These are phyloP conservation scores for Nigrograna mackinnonii DNA, from an alignment of 2,329 filamentous ascomycete genomes.

Conservation along the genomic window DNA sequence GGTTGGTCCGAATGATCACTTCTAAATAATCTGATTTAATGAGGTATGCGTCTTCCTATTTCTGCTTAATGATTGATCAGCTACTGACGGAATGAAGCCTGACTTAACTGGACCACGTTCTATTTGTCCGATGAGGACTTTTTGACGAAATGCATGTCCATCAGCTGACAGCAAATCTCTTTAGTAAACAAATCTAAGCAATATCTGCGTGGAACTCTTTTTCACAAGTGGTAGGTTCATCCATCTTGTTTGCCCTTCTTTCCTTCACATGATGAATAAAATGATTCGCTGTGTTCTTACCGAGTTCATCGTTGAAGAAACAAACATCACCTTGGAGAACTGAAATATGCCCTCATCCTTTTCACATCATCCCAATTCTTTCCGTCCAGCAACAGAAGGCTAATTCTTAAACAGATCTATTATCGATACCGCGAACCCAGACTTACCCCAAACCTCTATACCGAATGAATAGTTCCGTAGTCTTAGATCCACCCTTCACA, in stretches of 20 bases:
- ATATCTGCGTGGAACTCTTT: too few species aligned
- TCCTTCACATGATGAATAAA: constrained; percentile 59
- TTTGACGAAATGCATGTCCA: constrained; percentile 11
- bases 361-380: background rate
- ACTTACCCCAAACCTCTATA: too few species aligned
- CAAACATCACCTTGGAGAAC: constrained; percentile 68
- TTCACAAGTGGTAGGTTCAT: constrained; percentile 23
- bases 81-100: constrained; percentile 35
- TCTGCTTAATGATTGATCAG: background rate
- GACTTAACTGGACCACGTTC: constrained; percentile 39
- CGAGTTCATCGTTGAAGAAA: constrained; percentile 63
- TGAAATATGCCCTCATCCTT: constrained; percentile 44
- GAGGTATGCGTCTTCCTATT: constrained; percentile 49
- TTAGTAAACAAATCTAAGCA: background rate
- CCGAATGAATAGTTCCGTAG: too few species aligned
- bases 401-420: too few species aligned
- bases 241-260: constrained; percentile 6
- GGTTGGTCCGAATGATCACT: constrained; percentile 59
- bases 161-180: constrained; percentile 23
- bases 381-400: too few species aligned
- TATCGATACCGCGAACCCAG: too few species aligned
- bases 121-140: constrained; percentile 13
- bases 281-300: constrained; percentile 68
- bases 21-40: constrained; percentile 74
- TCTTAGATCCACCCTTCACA: too few species aligned